Evolutionary conservation across 176 grass and related monocot genomes (phyloP), one percentile per base, ranked within the genome.

Genomic region (Raddia guianensis): DNA sequence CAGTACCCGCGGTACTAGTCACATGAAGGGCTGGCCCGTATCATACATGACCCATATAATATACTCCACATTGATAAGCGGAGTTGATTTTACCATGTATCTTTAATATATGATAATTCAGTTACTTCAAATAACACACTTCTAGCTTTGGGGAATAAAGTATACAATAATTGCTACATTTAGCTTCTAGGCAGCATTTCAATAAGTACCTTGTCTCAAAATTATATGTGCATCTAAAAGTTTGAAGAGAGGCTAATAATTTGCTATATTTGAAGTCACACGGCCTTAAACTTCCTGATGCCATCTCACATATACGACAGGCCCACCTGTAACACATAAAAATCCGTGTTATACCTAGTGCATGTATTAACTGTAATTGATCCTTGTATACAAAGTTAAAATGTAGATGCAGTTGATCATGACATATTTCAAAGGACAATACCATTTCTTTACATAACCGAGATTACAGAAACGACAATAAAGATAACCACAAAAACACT

Each of bases 151-250:
- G 12, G 33, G 34, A 69, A 73, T 52, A 35, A 83, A 77, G 40
- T 49, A 73, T 43, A 72, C 12, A 57, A 66, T 49, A 63, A 82
- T 55, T 48, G 19, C 12, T 8, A 14, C 35, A 52, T 32, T 2
- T 55, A 77, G 68, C 19, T 33, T 47, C 14, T 56, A 68, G 5
- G 35, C 52, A 75, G 71, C 14, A 75, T 35, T 51, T 8, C 12
- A 34, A 46, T 40, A 13, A 57, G 37, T 91, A 98, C 95, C 95
- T 92, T 73, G 87, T 81, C 70, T 95, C 86, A 89, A 98, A 98
- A 86, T 89, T 95, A 64, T 94, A 98, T 70, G 74, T 87, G 86
- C 95, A 98, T 90, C 82, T 95, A 79, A 93, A 98, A 82, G 88
- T 91, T 86, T 95, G 92, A 89, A 98, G 87, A 57, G 86, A 94